Evolutionary conservation across 1,284 basidiomycete genomes (phyloP).

Genomic region (Malassezia equina): DNA sequence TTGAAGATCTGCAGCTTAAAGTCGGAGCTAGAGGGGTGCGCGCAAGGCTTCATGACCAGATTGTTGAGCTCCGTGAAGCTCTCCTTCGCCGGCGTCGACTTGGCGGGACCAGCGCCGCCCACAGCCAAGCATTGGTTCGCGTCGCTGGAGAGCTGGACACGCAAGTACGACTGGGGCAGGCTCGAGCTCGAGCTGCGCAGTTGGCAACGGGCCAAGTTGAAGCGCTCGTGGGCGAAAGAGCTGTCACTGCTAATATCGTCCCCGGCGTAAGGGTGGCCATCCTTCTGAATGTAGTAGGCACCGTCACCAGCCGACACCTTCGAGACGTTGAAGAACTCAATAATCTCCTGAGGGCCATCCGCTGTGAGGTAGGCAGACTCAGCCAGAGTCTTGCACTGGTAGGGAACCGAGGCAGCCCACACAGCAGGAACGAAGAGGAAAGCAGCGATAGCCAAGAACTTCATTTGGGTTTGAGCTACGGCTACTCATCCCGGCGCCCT

Average conservation of each 20-base stretch:
- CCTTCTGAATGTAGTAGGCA: not conserved
- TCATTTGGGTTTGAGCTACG: not conserved
- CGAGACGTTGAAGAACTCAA: not conserved
- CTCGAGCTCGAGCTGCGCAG: not conserved
- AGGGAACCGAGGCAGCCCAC: not conserved
- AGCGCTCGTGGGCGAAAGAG: not conserved
- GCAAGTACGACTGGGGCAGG: not conserved
- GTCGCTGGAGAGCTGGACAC: not conserved
- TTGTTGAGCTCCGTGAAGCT: not conserved
- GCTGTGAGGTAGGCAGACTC: not conserved
- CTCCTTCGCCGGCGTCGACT: not conserved
- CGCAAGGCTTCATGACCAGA: not conserved
- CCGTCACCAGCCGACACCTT: not conserved
- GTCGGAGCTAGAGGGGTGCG: not conserved
- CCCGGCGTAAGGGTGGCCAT: not conserved
- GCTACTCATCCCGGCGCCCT: not conserved
- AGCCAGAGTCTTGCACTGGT: not conserved
- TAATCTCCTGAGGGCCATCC: not conserved
- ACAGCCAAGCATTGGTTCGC: not conserved
- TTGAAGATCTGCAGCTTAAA: not conserved
- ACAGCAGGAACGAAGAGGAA: not conserved
- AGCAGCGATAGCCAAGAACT: not conserved
- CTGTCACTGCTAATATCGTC: not conserved
- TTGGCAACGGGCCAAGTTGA: not conserved
- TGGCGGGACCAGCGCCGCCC: not conserved